phyloP scores from a whole-genome alignment of 2,329 filamentous ascomycete species.

The Ophiostoma piceae region DNA sequence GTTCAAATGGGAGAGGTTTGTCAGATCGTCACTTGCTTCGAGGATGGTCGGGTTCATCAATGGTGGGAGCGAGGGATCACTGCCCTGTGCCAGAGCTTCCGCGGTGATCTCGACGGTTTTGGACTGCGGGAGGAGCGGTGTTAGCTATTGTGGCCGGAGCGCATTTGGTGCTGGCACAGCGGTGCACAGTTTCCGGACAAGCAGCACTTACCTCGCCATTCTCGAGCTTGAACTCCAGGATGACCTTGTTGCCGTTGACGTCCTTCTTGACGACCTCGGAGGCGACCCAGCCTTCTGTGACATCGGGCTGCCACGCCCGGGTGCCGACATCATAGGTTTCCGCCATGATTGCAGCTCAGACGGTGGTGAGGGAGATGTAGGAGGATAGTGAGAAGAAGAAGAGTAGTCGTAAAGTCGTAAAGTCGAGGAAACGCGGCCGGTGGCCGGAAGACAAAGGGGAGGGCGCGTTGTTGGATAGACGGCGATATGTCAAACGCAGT shows the following conservation, averaged over 20 bases:
- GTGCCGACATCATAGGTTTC: constrained; percentile 95
- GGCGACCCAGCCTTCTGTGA: constrained; percentile 92
- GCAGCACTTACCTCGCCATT: constrained; percentile 72
- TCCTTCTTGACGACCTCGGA: constrained; percentile 88
- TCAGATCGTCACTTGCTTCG: constrained; percentile 96
- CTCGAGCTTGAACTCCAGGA: constrained; percentile 79
- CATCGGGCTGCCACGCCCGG: constrained; percentile 96
- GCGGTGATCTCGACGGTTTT: constrained; percentile 74
- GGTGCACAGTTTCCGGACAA: constrained; percentile 17
- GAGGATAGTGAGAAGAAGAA: constrained; percentile 33
- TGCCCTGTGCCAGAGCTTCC: constrained; percentile 69
- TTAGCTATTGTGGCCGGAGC: neutral
- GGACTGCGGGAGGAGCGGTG: constrained; percentile 47
- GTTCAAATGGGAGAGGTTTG: constrained; percentile 95
- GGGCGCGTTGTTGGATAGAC: constrained; percentile 11
- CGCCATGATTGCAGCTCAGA: constrained; percentile 60
- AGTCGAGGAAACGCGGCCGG: constrained; percentile 30
- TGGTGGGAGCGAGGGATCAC: constrained; percentile 74
- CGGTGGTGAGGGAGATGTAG: constrained; percentile 29
- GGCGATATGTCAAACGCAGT: neutral
- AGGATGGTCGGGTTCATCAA: constrained; percentile 98
- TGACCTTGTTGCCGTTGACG: constrained; percentile 78
- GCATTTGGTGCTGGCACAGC: too few species aligned
- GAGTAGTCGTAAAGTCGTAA: constrained; percentile 27
- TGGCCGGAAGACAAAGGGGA: constrained; percentile 21